Base-by-base conservation (phyloP, 176 grass and related monocot species). In the Alloteropsis semialata region DNA sequence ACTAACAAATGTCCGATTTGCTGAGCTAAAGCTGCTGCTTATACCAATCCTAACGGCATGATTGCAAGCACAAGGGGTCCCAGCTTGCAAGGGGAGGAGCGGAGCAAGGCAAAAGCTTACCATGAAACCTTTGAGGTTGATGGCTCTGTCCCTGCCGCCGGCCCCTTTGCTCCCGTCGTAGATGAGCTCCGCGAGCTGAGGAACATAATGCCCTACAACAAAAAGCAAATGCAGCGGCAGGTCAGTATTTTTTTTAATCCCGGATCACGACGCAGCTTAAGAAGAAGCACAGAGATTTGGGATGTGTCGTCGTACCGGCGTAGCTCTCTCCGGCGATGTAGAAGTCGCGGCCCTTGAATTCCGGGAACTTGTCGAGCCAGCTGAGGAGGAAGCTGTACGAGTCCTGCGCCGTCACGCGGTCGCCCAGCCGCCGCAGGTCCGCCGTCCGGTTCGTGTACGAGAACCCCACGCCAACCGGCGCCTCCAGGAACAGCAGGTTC, bases 41-140 rank as follows among this genome's bases (percentile, higher is more conserved):
- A 66, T 36, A 70, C 22, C 79, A 39, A 46, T 58, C 64, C 27
- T 75, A 77, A 44, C 19, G 42, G 17, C 24, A 91, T 78, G 44
- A 82, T 83, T 81, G 76, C 76, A 54, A 21, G 33, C 82, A 62
- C 13, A 32, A 65, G 44, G 62, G 18, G 51, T 65, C 3, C 33
- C 76, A 2, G 0, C 60, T 41, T 8, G 61, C 25, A 60, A 71
- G 21, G 0, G 16, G 25, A 50, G n/a, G n/a, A 2, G 22, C 15
- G 10, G 8, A 17, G 11, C 10, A 25, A 65, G 16, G 15, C 13
- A 29, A 11, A 1, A 3, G 46, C 80, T 87, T 91, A 95, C 96
- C 92, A 98, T 93, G 84, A 98, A 91, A 17, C 96, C 96, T 91
- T 92, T 98, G 82, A 95, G 73, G 70, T 94, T 93, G 82, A 98